These are phyloP conservation scores for Penicillium mononematosum DNA, from an alignment of 495 filamentous ascomycete genomes.

Conservation along the genomic window DNA sequence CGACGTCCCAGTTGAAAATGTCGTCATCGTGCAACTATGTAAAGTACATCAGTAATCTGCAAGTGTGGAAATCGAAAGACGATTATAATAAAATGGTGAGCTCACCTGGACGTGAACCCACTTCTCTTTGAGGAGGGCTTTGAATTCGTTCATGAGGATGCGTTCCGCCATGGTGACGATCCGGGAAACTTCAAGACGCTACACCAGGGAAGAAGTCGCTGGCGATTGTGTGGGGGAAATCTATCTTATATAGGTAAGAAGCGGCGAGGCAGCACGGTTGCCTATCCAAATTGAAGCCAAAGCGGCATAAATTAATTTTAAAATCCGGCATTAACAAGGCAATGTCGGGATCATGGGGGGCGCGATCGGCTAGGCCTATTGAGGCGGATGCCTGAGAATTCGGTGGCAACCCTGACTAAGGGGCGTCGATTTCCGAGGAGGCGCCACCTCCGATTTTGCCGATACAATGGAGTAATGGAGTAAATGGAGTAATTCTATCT, in stretches of 20 bases:
- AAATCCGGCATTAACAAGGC: neutral
- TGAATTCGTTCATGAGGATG: conserved; percentile 87
- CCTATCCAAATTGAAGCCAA: neutral
- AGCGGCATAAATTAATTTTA: neutral
- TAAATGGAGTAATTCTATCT: no score
- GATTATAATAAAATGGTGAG: neutral
- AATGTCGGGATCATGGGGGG: neutral
- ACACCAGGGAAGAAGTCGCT: neutral
- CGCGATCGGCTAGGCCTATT: neutral
- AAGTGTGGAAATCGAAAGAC: neutral
- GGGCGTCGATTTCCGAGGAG: neutral
- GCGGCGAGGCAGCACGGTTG: neutral
- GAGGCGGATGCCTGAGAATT: neutral
- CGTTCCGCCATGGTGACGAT: conserved; percentile 61
- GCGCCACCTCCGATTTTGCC: no score
- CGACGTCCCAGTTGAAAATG: conserved; percentile 83
- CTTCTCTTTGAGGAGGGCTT: conserved; percentile 75
- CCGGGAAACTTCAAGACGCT: neutral
- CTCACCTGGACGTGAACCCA: conserved; percentile 89
- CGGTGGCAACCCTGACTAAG: conserved; percentile 8
- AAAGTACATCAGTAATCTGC: neutral
- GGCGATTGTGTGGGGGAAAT: neutral
- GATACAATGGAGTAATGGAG: no score
- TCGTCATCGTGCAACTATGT: conserved; percentile 66
- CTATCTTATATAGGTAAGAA: neutral